Evolutionary conservation across 352 stramenopile species (phyloP), one percentile per base, ranked within the genome.

Genomic region (Phytopythium delawarense): DNA sequence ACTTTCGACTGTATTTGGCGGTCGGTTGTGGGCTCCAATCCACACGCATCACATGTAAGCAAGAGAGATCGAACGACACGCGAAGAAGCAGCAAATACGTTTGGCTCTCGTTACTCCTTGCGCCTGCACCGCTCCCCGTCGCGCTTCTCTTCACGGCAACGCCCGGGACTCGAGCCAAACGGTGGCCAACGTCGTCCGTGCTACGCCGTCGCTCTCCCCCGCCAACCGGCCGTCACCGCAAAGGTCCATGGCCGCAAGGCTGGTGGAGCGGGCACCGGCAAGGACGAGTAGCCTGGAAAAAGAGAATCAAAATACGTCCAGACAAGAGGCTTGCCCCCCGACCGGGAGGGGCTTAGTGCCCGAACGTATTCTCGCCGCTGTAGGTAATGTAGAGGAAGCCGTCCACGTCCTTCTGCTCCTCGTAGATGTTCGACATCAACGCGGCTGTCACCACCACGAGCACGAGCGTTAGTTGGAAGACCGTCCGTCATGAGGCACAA

Each of bases 331-430:
- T 57, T 18, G 64, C 56, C 34, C 42, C 45, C 30, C 64, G 55
- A 55, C 53, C 51, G 65, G 35, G 52, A 53, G 23, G 48, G 56
- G 60, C 45, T 57, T 87, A 85, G 68, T 90, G 75, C 57, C 98
- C 98, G 81, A 99, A 99, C 49, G 97, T 99, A 71, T 98, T 99
- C 81, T 99, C 98, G 66, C 96, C 97, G 71, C 91, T 98, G 86
- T 99, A 99, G 67, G 97, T 98, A 78, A 99, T 98, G 82, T 99
- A 99, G 60, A 99, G 88, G 69, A 99, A 99, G 34, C 97, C 97
- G 52, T 97, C 93, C 66, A 98, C 94, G 74, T 99, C 97, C 79
- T 99, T 99, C 73, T 99, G 94, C 72, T 99, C 94, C 86, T 99
- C 97, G 76, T 99, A 99, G 64, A 99, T 98, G 72, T 98, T 98